phyloP scores from a whole-genome alignment of 345 rosid species.

The Bruguiera parviflora region DNA sequence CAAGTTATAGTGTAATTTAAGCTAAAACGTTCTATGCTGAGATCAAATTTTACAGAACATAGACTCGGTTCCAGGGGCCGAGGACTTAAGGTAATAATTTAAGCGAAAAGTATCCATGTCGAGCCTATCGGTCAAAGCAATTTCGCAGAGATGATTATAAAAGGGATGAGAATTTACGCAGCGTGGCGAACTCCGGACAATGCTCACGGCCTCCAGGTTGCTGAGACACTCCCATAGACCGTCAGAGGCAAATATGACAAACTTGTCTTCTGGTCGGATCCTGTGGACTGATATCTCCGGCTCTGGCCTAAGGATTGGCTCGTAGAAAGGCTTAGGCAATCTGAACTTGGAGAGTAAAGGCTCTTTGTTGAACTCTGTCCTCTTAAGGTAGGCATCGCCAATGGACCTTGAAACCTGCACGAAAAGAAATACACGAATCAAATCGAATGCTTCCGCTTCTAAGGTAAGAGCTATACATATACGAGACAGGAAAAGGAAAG shows the following conservation, averaged over 20 bases:
- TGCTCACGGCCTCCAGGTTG: conserved; percentile 62
- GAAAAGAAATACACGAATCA: background rate
- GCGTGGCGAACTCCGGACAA: conserved; percentile 49
- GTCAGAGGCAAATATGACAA: conserved; percentile 78
- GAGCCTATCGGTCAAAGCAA: too few species aligned
- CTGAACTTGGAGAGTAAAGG: conserved; percentile 56
- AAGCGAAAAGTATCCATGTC: too few species aligned
- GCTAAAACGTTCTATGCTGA: too few species aligned
- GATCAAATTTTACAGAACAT: too few species aligned
- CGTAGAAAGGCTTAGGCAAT: conserved; percentile 45
- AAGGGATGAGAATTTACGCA: conserved; percentile 35
- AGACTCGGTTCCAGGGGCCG: too few species aligned
- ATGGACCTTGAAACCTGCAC: conserved; percentile 74
- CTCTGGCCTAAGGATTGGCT: conserved; percentile 68
- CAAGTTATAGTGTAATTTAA: too few species aligned
- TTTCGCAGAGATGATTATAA: background rate
- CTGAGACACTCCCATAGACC: conserved; percentile 91
- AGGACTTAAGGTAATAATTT: too few species aligned
- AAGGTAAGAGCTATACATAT: too few species aligned
- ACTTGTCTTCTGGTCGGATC: conserved; percentile 59
- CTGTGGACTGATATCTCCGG: conserved; percentile 54
- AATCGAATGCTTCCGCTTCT: background rate
- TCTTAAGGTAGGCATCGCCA: conserved; percentile 82
- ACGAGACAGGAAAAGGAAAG: background rate
- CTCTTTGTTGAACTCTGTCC: conserved; percentile 73